Percentiles rank a stretch among this genome's conserved stretches.
Conservation (phyloP, 257 asterid genomes). For the Craterostigma plantagineum region DNA sequence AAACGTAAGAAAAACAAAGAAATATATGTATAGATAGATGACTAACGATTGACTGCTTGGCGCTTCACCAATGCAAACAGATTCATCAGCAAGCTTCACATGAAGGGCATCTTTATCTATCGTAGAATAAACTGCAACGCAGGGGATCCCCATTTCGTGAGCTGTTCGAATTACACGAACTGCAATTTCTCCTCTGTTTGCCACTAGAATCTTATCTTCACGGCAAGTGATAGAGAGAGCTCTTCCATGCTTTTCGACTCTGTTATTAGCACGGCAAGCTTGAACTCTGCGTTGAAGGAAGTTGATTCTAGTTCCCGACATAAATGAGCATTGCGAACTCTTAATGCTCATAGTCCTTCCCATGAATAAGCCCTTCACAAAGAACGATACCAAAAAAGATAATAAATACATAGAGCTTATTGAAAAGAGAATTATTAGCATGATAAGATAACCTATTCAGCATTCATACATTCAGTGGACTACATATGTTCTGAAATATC, state of each 20-base stretch:
- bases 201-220: conserved; percentile 71
- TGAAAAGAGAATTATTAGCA: neutral
- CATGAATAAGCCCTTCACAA: conserved; percentile 45
- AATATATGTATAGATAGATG: neutral
- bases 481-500: too few relatives aligned
- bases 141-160: conserved; percentile 98
- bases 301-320: conserved; percentile 43
- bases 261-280: conserved; percentile 24
- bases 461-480: too few relatives aligned
- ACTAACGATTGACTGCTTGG: conserved; percentile 98
- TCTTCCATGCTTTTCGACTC: conserved; percentile 40
- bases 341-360: conserved; percentile 34
- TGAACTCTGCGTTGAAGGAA: conserved; percentile 38
- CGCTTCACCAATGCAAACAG: conserved; percentile 99
- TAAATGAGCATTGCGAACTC: conserved; percentile 75
- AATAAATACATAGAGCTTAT: neutral
- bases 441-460: too few relatives aligned
- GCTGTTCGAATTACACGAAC: conserved; percentile 96
- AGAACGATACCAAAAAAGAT: conserved; percentile 6
- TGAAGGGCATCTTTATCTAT: conserved; percentile 95
- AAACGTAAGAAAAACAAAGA: neutral
- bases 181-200: conserved; percentile 98
- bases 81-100: conserved; percentile 92
- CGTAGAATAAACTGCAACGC: conserved; percentile 94
- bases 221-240: conserved; percentile 52